Evolutionary conservation across 176 grass and related monocot species (phyloP), one percentile per base, ranked within the genome.

Genomic region (Cenchrus americanus): DNA sequence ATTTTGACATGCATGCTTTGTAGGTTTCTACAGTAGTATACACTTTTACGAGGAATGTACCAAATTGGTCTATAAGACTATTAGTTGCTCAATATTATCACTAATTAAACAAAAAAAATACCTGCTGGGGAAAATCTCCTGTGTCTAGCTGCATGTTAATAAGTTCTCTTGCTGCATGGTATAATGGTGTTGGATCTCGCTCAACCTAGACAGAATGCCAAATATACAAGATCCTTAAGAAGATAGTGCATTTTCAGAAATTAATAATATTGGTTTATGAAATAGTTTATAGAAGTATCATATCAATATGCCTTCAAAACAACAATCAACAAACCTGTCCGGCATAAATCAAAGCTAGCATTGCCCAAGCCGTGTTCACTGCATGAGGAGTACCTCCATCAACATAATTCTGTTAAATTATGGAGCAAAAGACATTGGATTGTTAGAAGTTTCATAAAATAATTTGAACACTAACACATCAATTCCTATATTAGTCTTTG

Each of bases 71-170:
- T 48, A 48, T 48, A 48, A 48, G 46, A 48, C 8, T 48, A 48
- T 48, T 11, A 48, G 0, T 44, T 44, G 5, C 43, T 44, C 6
- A 44, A 44, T 44, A 8, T 44, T 44, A 44, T 44, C 43, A 44
- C 43, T 51, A 72, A 17, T 12, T 18, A 51, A 50, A 62, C n/a
- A 5, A 1, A 62, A 72, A 72, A 53, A 26, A 49, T 57, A 82
- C 80, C 42, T 82, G 80, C 14, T 82, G 80, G 0, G 80, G 80
- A 40, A 82, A 82, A 0, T 82, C 52, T 3, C 80, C 80, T 44
- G 66, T 71, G 19, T 82, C 80, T 44, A 72, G 30, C 65, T 82
- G 80, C 34, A 84, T 63, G 61, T 80, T 89, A 14, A 89, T 75
- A 13, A 89, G 37, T 21, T 80, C 21, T 32, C 64, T 88, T 19